A percentile compares a stretch with the other conserved stretches of the same genome.
Evolutionary conservation across 257 asterid species (phyloP).

Genomic region (Solanum neorickii): DNA sequence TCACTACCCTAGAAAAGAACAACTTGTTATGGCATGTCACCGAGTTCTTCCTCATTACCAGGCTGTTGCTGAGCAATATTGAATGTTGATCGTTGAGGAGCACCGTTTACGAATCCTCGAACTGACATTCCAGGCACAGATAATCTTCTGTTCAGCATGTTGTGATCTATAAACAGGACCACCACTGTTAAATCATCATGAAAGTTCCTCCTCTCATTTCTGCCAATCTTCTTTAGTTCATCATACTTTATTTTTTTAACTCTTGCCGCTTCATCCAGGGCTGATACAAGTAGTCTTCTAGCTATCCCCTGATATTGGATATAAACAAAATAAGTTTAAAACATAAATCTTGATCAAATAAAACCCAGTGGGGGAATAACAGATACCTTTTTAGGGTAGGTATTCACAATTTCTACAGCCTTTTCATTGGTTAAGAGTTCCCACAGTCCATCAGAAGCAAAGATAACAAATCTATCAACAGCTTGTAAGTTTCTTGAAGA

Average conservation of each 20-base stretch:
- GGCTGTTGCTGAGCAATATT: not conserved
- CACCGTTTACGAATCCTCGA: not conserved
- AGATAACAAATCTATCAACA: conserved; percentile 56
- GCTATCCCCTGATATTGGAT: conserved; percentile 52
- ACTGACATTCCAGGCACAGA: not conserved
- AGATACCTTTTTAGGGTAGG: conserved; percentile 49
- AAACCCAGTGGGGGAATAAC: not conserved
- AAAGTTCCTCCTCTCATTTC: not conserved
- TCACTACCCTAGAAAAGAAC: not conserved
- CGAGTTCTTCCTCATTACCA: not conserved
- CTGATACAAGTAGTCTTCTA: conserved; percentile 44
- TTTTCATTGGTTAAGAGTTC: conserved; percentile 60
- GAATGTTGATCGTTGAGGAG: not conserved
- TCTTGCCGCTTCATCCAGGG: conserved; percentile 23
- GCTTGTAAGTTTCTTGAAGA: conserved; percentile 25
- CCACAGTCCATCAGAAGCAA: conserved; percentile 98
- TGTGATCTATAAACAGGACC: not conserved
- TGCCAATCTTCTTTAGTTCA: not conserved
- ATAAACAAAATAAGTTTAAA: not conserved
- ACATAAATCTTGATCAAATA: not conserved
- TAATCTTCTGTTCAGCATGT: not conserved
- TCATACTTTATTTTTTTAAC: conserved; percentile 5
- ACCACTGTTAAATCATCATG: not conserved
- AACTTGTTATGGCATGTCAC: not conserved
- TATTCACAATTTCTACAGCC: conserved; percentile 68